Conservation (phyloP, 129 eudicot species). For the Apium graveolens region DNA sequence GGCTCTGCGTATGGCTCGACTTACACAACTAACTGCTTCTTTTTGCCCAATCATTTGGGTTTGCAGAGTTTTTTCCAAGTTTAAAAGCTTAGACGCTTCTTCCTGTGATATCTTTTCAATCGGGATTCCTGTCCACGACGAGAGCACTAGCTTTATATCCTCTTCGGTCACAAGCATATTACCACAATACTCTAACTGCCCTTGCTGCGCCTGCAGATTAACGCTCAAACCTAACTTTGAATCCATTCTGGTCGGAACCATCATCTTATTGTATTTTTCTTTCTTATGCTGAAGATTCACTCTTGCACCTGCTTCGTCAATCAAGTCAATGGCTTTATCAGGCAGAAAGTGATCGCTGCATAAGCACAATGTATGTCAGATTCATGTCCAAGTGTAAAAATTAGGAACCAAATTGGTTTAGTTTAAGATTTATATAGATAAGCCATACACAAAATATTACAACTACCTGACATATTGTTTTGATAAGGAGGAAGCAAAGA, state of each 20-base stretch:
- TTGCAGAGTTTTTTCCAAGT: slow-evolving; percentile 11
- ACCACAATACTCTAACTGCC: background rate
- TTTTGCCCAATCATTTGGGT: slow-evolving; percentile 18
- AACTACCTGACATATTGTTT: slow-evolving; percentile 4
- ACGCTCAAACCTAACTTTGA: background rate
- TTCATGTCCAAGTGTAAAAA: background rate
- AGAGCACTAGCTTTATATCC: background rate
- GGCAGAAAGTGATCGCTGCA: slow-evolving; percentile 10
- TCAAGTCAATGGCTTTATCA: slow-evolving; percentile 11
- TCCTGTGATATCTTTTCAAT: slow-evolving; percentile 3
- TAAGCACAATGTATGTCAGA: no score
- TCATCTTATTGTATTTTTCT: background rate
- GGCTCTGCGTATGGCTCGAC: slow-evolving; percentile 16
- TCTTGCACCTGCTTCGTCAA: slow-evolving; percentile 10
- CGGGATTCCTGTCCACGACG: slow-evolving; percentile 14
- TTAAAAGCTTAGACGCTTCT: slow-evolving; percentile 2
- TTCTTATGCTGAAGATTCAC: background rate
- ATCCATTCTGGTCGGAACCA: background rate
- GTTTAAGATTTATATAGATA: background rate
- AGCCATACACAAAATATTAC: background rate
- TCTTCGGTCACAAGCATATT: background rate
- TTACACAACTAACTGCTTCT: slow-evolving; percentile 10
- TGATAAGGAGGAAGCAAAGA: slow-evolving; percentile 6
- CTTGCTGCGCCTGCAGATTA: background rate
- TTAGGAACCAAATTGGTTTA: background rate